phyloP scores from a whole-genome alignment of 2,329 filamentous ascomycete genomes.

The Simplicillium aogashimaense region DNA sequence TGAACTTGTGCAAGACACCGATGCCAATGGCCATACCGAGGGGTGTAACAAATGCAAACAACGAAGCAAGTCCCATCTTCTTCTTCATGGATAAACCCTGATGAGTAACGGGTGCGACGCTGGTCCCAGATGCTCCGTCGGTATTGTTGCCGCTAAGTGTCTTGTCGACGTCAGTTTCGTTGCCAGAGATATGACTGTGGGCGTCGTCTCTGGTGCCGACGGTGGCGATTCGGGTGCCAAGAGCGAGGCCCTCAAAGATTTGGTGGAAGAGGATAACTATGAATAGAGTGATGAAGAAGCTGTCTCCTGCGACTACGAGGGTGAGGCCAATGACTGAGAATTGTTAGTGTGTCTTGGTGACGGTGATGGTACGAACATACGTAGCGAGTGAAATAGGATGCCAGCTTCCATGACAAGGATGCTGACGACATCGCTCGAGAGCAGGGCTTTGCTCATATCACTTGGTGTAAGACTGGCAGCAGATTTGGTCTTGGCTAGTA shows the following conservation, averaged over 20 bases:
- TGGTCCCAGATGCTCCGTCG: conserved; percentile 6
- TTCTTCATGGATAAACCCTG: conserved; percentile 26
- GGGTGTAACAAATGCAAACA: conserved; percentile 64
- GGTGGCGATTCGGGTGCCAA: conserved; percentile 60
- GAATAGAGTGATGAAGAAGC: conserved; percentile 46
- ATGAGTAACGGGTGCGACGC: conserved; percentile 8
- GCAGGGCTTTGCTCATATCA: conserved; percentile 13
- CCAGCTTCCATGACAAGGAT: conserved; percentile 64
- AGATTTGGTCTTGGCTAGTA: conserved; percentile 25
- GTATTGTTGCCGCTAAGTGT: conserved; percentile 10
- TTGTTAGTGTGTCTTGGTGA: conserved; percentile 1
- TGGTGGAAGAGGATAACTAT: conserved; percentile 69
- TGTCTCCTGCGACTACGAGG: conserved; percentile 48
- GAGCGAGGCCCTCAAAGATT: conserved; percentile 67
- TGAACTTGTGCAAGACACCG: conserved; percentile 59
- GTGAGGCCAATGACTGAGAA: conserved; percentile 50
- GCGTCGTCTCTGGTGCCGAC: conserved; percentile 27
- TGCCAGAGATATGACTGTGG: neutral
- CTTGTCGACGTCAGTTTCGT: conserved; percentile 15
- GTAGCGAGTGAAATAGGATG: conserved; percentile 64
- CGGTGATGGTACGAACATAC: conserved; percentile 29
- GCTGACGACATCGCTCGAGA: conserved; percentile 41
- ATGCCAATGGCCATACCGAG: conserved; percentile 75
- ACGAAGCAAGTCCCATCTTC: conserved; percentile 51
- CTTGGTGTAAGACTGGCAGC: conserved; percentile 13